Base-by-base conservation (phyloP, 306 rosid genomes). In the Castanea crenata region DNA sequence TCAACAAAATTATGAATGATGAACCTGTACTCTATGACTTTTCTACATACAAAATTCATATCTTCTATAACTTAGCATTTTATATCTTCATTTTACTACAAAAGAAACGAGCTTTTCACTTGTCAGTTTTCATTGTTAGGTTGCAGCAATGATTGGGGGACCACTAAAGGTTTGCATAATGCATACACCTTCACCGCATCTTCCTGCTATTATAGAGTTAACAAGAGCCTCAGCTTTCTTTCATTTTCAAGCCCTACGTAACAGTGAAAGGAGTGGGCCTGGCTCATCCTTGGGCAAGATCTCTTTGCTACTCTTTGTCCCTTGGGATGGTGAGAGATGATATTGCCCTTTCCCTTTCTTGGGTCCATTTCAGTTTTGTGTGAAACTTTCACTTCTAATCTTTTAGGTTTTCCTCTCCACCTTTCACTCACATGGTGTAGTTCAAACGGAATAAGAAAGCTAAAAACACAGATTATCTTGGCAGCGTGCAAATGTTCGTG, bases 221-320 rank as follows among this genome's bases (percentile, higher is more conserved):
- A 83, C 73, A 54, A 77, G 84, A 76, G 73, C 74, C 82, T 77
- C 20, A 79, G 77, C 73, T 61, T 83, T 76, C 52, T 85, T 79
- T 82, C 91, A 71, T 74, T 69, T 74, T 80, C 78, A 82, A 83
- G 84, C 88, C 86, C 71, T 54, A 74, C 54, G 68, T n/a, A 87
- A 76, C 73, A 67, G 83, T 38, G 83, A 77, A 80, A 87, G 73
- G 41, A 84, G 81, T 84, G 89, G 86, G 83, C 76, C 86, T 85
- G 79, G 54, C 79, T 63, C 84, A 84, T 85, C 87, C 91, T 81
- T 55, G 56, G 54, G 74, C 38, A 88, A 88, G 85, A 91, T 90
- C 82, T 85, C 83, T 79, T 89, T 88, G 94, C 88, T 89, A 86
- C 91, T 81, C 89, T 86, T 85, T 90, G 89, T 78, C 87, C 82